Evolutionary conservation across 108 stramenopile genomes (phyloP).

Genomic region (Fragilaria radians): DNA sequence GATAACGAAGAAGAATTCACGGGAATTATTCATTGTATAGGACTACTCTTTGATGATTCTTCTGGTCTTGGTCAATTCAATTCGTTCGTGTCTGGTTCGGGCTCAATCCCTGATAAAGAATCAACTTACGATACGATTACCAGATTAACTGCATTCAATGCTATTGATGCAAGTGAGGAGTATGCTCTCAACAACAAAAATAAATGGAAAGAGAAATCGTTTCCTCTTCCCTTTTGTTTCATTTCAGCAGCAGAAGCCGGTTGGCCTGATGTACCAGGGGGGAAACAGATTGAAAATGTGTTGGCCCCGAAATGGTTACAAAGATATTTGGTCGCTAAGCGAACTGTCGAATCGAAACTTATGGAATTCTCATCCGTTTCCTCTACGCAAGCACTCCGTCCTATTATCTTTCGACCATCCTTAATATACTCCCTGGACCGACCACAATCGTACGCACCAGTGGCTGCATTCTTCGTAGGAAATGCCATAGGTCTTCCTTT

Average conservation of each 20-base stretch:
- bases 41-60: constrained; percentile 68
- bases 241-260: constrained; percentile 81
- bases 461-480: constrained; percentile 61
- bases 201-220: constrained; percentile 12
- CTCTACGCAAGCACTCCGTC: constrained; percentile 35
- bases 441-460: constrained; percentile 35
- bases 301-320: constrained; percentile 72
- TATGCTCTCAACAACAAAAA: too few species aligned
- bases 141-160: constrained; percentile 67
- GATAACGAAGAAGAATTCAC: constrained; percentile 27
- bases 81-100: constrained; percentile 61
- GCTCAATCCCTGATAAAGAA: constrained; percentile 54
- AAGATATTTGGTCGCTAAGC: constrained; percentile 66
- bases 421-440: constrained; percentile 78
- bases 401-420: constrained; percentile 61
- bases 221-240: constrained; percentile 60
- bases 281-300: constrained; percentile 41
- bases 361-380: too few species aligned
- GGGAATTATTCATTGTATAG: constrained; percentile 42
- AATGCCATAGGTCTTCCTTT: constrained; percentile 69
- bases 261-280: constrained; percentile 74
- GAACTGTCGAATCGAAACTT: constrained; percentile 58
- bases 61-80: constrained; percentile 62
- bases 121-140: constrained; percentile 83
- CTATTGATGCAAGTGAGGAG: constrained; percentile 45